Percentiles rank a stretch among this genome's conserved stretches.
These are phyloP conservation scores for Emmonsiellopsis sp. DNA, from an alignment of 2,329 filamentous ascomycete genomes.

Conservation along the genomic window DNA sequence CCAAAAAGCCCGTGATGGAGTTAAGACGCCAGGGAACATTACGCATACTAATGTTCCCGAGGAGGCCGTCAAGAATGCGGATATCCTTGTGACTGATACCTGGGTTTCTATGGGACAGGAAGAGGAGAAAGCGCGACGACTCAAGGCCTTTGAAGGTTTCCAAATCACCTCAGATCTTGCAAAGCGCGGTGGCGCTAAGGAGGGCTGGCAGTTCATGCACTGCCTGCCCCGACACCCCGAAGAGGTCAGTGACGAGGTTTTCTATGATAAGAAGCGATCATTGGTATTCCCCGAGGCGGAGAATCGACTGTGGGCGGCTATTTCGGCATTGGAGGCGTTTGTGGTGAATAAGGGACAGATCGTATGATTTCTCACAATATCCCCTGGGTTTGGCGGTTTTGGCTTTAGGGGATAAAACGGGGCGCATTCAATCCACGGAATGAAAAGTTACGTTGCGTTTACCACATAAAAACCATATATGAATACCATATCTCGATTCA, in stretches of 20 bases:
- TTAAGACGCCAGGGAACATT: slow-evolving; percentile 55
- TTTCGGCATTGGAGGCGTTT: slow-evolving; percentile 78
- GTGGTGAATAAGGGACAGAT: slow-evolving; percentile 85
- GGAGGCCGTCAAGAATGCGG: slow-evolving; percentile 73
- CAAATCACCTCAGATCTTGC: slow-evolving; percentile 85
- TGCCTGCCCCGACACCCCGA: slow-evolving; percentile 86
- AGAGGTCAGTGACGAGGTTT: slow-evolving; percentile 90
- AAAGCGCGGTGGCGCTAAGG: slow-evolving; percentile 72
- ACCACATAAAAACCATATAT: too few species aligned
- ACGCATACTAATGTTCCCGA: slow-evolving; percentile 70
- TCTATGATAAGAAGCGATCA: slow-evolving; percentile 67
- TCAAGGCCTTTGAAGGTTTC: slow-evolving; percentile 79
- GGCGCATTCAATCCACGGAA: too few species aligned
- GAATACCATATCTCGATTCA: too few species aligned
- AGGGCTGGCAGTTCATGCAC: slow-evolving; percentile 96
- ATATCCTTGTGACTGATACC: slow-evolving; percentile 90
- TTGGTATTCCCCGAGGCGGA: slow-evolving; percentile 91
- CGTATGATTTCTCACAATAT: background rate
- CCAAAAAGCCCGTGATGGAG: slow-evolving; percentile 47
- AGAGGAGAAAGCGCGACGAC: slow-evolving; percentile 63
- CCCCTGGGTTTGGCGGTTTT: too few species aligned
- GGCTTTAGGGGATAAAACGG: too few species aligned
- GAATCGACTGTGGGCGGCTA: slow-evolving; percentile 85
- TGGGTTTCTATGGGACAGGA: slow-evolving; percentile 99
- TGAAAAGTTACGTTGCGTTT: too few species aligned